phyloP scores from a whole-genome alignment of 2,329 filamentous ascomycete genomes.

The Ophiostoma montium region DNA sequence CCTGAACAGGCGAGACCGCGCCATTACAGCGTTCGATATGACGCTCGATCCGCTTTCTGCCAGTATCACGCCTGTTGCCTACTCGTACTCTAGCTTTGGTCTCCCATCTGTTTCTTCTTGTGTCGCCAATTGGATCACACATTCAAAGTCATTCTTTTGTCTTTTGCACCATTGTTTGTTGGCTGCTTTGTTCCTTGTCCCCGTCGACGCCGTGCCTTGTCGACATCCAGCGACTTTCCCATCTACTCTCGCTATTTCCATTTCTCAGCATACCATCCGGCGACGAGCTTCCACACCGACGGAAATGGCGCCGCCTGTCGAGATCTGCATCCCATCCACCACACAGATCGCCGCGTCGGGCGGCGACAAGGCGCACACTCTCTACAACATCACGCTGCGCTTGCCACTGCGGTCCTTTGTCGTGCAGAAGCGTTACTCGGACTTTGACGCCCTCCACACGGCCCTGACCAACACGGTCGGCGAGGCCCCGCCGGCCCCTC shows the following conservation, averaged over 20 bases:
- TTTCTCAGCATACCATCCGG: not conserved
- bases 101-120: too few relatives aligned
- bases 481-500: slow-evolving; percentile 47
- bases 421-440: slow-evolving; percentile 69
- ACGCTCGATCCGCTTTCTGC: too few relatives aligned
- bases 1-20: not conserved
- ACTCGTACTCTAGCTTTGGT: too few relatives aligned
- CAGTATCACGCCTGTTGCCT: too few relatives aligned
- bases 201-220: too few relatives aligned
- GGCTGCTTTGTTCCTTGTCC: not conserved
- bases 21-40: too few relatives aligned
- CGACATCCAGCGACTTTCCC: too few relatives aligned
- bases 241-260: too few relatives aligned
- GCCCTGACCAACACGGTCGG: slow-evolving; percentile 46
- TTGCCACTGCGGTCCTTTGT: slow-evolving; percentile 64
- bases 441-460: slow-evolving; percentile 55
- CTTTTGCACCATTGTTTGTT: not conserved
- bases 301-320: slow-evolving; percentile 47
- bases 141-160: not conserved
- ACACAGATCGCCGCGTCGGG: slow-evolving; percentile 35
- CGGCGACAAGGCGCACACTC: slow-evolving; percentile 53
- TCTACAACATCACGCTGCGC: slow-evolving; percentile 66
- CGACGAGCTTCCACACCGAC: not conserved
- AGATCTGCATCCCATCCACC: slow-evolving; percentile 55
- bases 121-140: too few relatives aligned